These are phyloP conservation scores for Aschersonia sp. DNA, from an alignment of 2,329 filamentous ascomycete genomes.

Conservation along the genomic window DNA sequence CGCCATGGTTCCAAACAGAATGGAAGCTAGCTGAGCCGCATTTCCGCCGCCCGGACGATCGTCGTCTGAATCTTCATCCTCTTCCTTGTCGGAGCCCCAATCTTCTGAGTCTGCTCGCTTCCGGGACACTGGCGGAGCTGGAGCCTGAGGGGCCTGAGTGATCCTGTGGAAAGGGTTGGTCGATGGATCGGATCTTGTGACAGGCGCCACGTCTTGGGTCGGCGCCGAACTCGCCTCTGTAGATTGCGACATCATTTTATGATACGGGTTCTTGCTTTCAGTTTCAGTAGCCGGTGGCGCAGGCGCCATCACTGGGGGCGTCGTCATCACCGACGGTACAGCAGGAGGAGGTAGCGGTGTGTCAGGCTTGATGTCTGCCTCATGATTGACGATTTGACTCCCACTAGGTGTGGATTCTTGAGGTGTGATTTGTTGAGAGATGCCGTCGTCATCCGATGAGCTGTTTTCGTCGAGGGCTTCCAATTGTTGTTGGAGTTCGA, in stretches of 20 bases:
- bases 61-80: constrained; percentile 59
- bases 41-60: constrained; percentile 66
- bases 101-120: constrained; percentile 48
- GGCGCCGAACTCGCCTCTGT: constrained; percentile 30
- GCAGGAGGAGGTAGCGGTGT: constrained; percentile 39
- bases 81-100: constrained; percentile 66
- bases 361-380: constrained; percentile 36
- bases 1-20: constrained; percentile 93
- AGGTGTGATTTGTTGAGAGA: constrained; percentile 52
- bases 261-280: constrained; percentile 91
- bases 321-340: too few relatives aligned
- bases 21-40: constrained; percentile 84
- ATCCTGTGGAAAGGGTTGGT: constrained; percentile 95
- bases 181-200: constrained; percentile 42
- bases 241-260: constrained; percentile 70
- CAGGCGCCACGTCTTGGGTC: constrained; percentile 20
- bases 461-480: constrained; percentile 61
- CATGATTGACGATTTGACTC: constrained; percentile 37
- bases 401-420: constrained; percentile 39
- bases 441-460: constrained; percentile 69
- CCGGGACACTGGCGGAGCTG: constrained; percentile 36
- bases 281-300: constrained; percentile 42
- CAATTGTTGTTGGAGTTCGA: constrained; percentile 77
- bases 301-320: constrained; percentile 35
- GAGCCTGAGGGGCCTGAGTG: constrained; percentile 40